Evolutionary conservation across 176 grass and related monocot species (phyloP).

Genomic region (Raddia guianensis): DNA sequence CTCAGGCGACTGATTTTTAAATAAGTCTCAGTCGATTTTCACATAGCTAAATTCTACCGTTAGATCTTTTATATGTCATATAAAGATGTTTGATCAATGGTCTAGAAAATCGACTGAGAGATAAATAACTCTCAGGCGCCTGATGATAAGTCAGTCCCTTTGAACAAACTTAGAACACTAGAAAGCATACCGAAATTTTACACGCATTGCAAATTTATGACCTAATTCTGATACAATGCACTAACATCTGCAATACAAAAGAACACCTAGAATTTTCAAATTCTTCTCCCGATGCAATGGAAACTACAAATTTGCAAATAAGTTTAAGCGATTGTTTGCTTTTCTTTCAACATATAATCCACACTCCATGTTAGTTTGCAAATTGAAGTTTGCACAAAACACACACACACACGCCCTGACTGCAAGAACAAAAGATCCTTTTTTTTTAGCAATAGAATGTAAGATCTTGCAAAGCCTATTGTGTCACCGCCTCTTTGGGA

Average conservation of each 20-base stretch:
- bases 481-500: slow-evolving; percentile 63
- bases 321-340: neutral
- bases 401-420: neutral
- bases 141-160: too few relatives aligned
- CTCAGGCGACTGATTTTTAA: too few relatives aligned
- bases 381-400: slow-evolving; percentile 9
- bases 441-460: too few relatives aligned
- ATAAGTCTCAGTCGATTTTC: too few relatives aligned
- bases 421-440: neutral
- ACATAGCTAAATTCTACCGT: too few relatives aligned
- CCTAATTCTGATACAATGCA: neutral
- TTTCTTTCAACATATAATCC: slow-evolving; percentile 10
- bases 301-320: slow-evolving; percentile 14
- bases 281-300: neutral
- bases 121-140: too few relatives aligned
- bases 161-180: too few relatives aligned
- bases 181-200: too few relatives aligned
- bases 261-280: neutral
- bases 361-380: neutral
- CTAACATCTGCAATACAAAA: neutral
- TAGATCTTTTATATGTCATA: too few relatives aligned
- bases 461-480: neutral
- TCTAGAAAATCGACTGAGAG: too few relatives aligned
- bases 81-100: too few relatives aligned
- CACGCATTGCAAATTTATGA: neutral